These are phyloP conservation scores for Chenopodium quinoa DNA, from an alignment of 148 eudicot genomes.

Conservation along the genomic window DNA sequence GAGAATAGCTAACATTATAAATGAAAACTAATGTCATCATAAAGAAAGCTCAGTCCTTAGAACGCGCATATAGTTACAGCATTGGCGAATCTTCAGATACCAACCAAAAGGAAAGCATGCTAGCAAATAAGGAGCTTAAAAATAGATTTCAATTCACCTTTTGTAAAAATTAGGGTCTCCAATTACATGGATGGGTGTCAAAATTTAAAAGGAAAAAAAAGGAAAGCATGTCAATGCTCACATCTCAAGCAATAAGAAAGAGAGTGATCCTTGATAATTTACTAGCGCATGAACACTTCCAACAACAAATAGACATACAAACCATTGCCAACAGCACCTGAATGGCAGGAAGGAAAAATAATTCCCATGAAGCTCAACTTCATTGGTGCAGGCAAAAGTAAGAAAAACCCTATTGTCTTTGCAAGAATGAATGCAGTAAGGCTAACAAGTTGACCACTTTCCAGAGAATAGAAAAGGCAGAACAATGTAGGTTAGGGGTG, in stretches of 20 bases:
- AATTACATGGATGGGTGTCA: no score
- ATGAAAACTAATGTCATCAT: not conserved
- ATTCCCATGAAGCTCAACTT: not conserved
- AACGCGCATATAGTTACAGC: not conserved
- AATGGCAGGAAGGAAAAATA: not conserved
- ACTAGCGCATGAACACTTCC: not conserved
- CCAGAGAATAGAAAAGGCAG: no score
- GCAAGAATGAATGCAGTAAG: no score
- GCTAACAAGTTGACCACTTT: no score
- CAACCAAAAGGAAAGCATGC: not conserved
- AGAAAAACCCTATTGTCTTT: no score
- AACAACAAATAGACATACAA: not conserved
- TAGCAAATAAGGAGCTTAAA: not conserved
- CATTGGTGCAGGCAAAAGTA: no score
- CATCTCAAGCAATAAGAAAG: not conserved
- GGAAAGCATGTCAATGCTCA: not conserved
- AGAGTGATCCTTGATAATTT: not conserved
- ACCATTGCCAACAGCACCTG: not conserved
- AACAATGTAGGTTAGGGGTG: no score
- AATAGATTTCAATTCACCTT: not conserved
- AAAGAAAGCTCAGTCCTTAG: not conserved
- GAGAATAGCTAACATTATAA: not conserved
- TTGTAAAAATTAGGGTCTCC: not conserved
- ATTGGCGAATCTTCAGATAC: not conserved
- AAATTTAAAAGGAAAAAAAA: no score